Conservation (phyloP, 2,329 filamentous ascomycete species). For the Nigrograna mackinnonii region DNA sequence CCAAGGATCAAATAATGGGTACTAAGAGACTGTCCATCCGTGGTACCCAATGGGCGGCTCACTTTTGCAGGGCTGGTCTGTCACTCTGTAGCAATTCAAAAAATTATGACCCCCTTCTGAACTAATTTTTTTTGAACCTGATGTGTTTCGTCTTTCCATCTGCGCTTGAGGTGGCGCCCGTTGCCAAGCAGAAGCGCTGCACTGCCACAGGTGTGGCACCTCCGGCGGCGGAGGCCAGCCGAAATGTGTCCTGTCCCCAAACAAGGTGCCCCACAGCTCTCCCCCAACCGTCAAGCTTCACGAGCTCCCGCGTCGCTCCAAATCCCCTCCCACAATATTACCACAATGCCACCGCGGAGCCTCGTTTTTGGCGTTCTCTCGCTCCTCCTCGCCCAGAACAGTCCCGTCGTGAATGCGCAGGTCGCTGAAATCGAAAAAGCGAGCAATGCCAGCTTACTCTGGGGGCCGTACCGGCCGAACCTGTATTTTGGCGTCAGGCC, state of each 20-base stretch:
- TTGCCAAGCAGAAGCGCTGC: no score
- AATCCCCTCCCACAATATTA: neutral
- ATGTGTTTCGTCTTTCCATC: neutral
- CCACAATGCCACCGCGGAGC: conserved; percentile 1
- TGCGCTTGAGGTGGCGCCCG: neutral
- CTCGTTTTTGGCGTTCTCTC: conserved; percentile 22
- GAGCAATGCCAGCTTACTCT: conserved; percentile 84
- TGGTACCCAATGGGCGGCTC: no score
- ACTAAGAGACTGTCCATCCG: no score
- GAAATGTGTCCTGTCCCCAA: conserved; percentile 7
- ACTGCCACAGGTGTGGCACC: conserved; percentile 16
- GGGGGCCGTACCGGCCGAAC: conserved; percentile 94
- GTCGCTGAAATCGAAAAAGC: conserved; percentile 46
- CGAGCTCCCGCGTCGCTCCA: neutral
- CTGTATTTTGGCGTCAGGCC: conserved; percentile 91
- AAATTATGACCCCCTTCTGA: neutral
- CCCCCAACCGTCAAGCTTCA: neutral
- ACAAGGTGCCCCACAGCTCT: no score
- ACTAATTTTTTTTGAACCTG: neutral
- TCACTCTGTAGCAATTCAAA: no score
- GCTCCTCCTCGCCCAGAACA: conserved; percentile 24
- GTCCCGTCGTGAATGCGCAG: conserved; percentile 31
- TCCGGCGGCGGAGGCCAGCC: conserved; percentile 2
- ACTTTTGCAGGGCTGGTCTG: no score
- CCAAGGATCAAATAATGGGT: no score